Conservation (phyloP, 2,329 filamentous ascomycete species). For the Geosmithia flava region DNA sequence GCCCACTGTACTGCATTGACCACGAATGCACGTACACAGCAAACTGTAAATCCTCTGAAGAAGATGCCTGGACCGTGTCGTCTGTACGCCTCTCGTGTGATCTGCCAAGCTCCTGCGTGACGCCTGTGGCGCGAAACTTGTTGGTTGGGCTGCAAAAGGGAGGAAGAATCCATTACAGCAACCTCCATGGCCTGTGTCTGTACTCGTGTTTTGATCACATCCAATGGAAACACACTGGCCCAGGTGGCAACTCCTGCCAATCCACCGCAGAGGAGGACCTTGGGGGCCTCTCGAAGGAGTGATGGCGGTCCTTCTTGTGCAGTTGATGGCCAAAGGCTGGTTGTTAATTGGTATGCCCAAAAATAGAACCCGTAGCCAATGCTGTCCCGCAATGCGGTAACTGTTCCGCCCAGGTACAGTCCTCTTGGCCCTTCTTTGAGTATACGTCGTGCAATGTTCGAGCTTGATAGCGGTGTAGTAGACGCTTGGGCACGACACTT, state of each 20-base stretch:
- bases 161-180: constrained; percentile 6
- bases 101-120: constrained; percentile 41
- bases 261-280: constrained; percentile 71
- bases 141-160: constrained; percentile 11
- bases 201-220: constrained; percentile 86
- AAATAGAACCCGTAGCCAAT: constrained; percentile 98
- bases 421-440: constrained; percentile 51
- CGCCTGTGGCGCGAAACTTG: constrained; percentile 14
- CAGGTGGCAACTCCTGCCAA: constrained; percentile 80
- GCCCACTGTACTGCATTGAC: constrained; percentile 94
- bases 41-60: constrained; percentile 66
- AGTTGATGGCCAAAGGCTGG: constrained; percentile 37
- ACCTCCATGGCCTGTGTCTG: constrained; percentile 50
- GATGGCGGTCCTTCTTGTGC: constrained; percentile 8
- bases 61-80: constrained; percentile 50
- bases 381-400: constrained; percentile 74
- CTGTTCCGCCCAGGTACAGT: constrained; percentile 66
- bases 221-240: constrained; percentile 81
- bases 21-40: constrained; percentile 75
- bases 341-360: constrained; percentile 76
- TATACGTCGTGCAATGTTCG: constrained; percentile 50
- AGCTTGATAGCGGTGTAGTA: constrained; percentile 38
- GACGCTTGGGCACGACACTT: constrained; percentile 76
- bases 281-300: constrained; percentile 35
- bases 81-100: constrained; percentile 55